Evolutionary conservation across 176 grass and related monocot genomes (phyloP).

Genomic region (Tillandsia fasciculata): DNA sequence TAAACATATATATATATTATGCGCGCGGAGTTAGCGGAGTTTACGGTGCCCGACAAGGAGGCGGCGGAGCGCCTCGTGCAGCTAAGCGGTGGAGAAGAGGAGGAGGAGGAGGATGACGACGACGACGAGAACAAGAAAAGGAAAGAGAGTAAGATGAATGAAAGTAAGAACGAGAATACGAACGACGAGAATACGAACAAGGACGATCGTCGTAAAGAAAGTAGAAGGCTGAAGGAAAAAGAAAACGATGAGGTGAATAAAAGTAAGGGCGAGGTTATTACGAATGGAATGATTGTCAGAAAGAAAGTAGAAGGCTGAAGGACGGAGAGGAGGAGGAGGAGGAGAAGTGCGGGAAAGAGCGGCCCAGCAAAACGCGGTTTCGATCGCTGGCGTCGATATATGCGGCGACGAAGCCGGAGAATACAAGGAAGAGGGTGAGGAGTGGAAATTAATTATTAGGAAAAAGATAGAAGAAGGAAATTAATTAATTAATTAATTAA

Average conservation of each 20-base stretch:
- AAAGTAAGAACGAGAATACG: no score
- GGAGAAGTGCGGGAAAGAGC: not conserved
- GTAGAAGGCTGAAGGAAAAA: constrained; percentile 5
- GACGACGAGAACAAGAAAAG: constrained; percentile 22
- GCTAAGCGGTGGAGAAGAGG: not conserved
- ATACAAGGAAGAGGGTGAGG: not conserved
- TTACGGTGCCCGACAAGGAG: constrained; percentile 32
- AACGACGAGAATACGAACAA: not conserved
- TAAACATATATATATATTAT: constrained; percentile 1
- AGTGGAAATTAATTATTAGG: not conserved
- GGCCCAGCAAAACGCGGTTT: constrained; percentile 22
- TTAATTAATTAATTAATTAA: no score
- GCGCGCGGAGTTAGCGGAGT: not conserved
- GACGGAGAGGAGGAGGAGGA: constrained; percentile 1
- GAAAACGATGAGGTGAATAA: not conserved
- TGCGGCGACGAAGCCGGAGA: not conserved
- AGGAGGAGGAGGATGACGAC: not conserved
- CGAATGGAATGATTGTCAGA: not conserved
- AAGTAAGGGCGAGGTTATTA: not conserved
- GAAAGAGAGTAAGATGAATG: constrained; percentile 7
- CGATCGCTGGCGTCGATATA: constrained; percentile 35
- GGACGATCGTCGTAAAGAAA: not conserved
- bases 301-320: constrained; percentile 6
- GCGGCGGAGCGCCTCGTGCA: constrained; percentile 27
- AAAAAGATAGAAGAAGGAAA: no score